A percentile compares a stretch with the other conserved stretches of the same genome.
Conservation (phyloP, 192 early-diverging fungal genomes). For the Spinellus fusiger region DNA sequence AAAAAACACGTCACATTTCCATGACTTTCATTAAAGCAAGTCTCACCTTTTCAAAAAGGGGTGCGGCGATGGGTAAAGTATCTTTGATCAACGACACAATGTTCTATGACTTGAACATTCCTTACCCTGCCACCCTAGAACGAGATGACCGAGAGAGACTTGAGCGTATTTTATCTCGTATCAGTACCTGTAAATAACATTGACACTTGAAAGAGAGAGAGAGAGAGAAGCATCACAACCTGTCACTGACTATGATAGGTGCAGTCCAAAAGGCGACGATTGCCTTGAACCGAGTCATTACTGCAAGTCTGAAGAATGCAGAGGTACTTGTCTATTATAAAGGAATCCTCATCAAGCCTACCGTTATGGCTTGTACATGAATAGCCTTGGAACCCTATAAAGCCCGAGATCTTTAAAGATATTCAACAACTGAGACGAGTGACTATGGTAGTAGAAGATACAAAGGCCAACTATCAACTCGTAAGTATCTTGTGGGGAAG, state of each 20-base stretch:
- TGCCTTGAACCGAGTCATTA: conserved; percentile 5
- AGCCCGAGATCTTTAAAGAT: neutral
- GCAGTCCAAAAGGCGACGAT: conserved; percentile 12
- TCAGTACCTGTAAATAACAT: conserved; percentile 37
- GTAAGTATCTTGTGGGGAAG: neutral
- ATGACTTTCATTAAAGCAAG: too few relatives aligned
- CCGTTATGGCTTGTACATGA: neutral
- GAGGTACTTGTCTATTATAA: neutral
- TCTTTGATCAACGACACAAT: conserved; percentile 18
- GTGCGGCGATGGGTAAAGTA: too few relatives aligned
- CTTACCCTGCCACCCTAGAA: conserved; percentile 30
- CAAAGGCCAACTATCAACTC: conserved; percentile 15
- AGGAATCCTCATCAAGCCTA: neutral
- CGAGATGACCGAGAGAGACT: conserved; percentile 33
- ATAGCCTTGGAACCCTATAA: neutral
- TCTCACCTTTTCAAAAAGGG: too few relatives aligned
- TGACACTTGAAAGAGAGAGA: neutral
- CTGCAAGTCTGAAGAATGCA: neutral
- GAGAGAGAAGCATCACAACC: neutral
- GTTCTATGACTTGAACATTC: conserved; percentile 57
- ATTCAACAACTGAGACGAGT: conserved; percentile 10
- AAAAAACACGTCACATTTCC: too few relatives aligned
- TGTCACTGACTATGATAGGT: neutral
- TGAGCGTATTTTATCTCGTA: conserved; percentile 37
- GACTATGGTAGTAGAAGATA: conserved; percentile 1